Base-by-base conservation (phyloP, 2,329 filamentous ascomycete genomes). In the Trichoderma atroviride region DNA sequence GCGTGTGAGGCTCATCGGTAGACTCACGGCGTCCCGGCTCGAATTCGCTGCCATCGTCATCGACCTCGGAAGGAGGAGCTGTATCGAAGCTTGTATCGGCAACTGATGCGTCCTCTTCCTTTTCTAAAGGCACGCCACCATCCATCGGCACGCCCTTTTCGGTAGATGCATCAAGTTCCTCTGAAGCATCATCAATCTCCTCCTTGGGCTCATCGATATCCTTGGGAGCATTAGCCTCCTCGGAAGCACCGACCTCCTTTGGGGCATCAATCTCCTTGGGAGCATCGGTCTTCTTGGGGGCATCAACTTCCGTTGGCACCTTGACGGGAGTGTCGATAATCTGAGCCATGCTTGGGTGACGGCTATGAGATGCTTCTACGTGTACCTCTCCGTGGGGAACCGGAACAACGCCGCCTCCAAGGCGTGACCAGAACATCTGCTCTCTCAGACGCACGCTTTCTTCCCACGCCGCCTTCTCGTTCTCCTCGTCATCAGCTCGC, bases 341-440 rank as follows among this genome's bases (percentile, higher is more conserved):
- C 33, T 61, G 72, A 29, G 82, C 81, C n/a, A 80, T 75, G 47
- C 80, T 82, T 58, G 71, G 72, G 14, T 78, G 77, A 16, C 75
- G 74, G 63, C 77, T 80, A 68, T 78, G 79, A 13, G 80, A 78
- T 22, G 73, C 29, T n/a, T 77, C 76, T 16, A 73, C 61, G 7
- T 74, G 71, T 1, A 74, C 70, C n/a, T 75, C 68, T 5, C 66
- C 71, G 29, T 80, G 80, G 13, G 75, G 74, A 11, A 87, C 83
- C 1, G 95, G 96, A 14, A 98, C 82, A 2, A 99, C 93, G 16
- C 96, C 96, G 33, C 94, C 96, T 31, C 95, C 95, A 64, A 99
- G 89, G 68, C 96, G 88, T 62, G 92, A 89, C 96, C 96, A 99
- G 78, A 99, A 99, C 92, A 99, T 97, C 74, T 95, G 90, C 79